A percentile compares a stretch with the other conserved stretches of the same genome.
Evolutionary conservation across 306 rosid species (phyloP).

Genomic region (Prunus dulcis): DNA sequence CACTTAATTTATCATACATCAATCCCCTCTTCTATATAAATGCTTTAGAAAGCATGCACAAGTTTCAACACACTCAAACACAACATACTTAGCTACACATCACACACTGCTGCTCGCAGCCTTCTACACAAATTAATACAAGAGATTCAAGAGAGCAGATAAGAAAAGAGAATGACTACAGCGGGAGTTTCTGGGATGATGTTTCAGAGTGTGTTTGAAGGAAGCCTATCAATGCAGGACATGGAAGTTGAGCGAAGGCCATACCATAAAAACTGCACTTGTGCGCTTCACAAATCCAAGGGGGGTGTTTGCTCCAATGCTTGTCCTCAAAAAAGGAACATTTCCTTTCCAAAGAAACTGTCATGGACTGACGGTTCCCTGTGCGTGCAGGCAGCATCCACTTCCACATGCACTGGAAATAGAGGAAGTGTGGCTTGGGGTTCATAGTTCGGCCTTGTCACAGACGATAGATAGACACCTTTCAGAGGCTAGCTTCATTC

Average conservation of each 20-base stretch:
- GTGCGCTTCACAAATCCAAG: constrained; percentile 28
- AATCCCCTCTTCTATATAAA: constrained; percentile 8
- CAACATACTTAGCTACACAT: neutral
- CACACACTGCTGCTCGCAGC: neutral
- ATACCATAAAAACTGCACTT: constrained; percentile 42
- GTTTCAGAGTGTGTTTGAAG: constrained; percentile 49
- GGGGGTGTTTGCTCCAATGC: neutral
- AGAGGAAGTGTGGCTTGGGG: neutral
- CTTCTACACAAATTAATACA: neutral
- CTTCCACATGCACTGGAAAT: neutral
- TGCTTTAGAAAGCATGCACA: neutral
- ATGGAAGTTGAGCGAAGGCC: constrained; percentile 53
- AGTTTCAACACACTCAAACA: neutral
- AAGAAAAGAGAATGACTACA: constrained; percentile 30
- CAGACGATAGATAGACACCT: neutral
- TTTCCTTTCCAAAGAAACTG: constrained; percentile 32
- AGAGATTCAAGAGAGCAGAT: neutral
- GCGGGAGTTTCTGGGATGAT: constrained; percentile 36
- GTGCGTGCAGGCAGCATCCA: neutral
- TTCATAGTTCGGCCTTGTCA: neutral
- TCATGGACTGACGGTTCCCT: neutral
- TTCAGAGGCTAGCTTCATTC: neutral
- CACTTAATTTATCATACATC: neutral
- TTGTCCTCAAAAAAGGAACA: constrained; percentile 8
- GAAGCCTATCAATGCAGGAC: constrained; percentile 50